Evolutionary conservation across 2,329 filamentous ascomycete genomes (phyloP).

Genomic region (Alternaria triticimaculans): DNA sequence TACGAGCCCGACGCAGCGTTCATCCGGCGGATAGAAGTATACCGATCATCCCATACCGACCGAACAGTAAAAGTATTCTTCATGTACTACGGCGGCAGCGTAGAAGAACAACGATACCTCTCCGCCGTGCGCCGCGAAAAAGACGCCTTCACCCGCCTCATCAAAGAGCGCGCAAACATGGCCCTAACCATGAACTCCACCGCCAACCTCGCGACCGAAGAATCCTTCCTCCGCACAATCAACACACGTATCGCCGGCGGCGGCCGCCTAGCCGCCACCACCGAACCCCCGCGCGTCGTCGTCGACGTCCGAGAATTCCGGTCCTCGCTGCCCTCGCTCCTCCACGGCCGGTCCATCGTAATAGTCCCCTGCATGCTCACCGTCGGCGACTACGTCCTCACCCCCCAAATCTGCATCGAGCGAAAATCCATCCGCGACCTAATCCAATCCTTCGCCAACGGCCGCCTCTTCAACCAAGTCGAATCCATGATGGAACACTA

Average conservation of each 20-base stretch:
- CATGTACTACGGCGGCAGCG: slow-evolving; percentile 92
- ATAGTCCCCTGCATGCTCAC: slow-evolving; percentile 95
- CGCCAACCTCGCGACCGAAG: slow-evolving; percentile 77
- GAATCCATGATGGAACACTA: slow-evolving; percentile 97
- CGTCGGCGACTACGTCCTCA: slow-evolving; percentile 94
- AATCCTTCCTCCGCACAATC: slow-evolving; percentile 90
- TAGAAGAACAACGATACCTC: slow-evolving; percentile 94
- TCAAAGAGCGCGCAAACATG: slow-evolving; percentile 94
- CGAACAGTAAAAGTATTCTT: slow-evolving; percentile 93
- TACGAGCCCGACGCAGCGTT: slow-evolving; percentile 96
- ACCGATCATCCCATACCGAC: slow-evolving; percentile 90
- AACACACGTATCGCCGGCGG: slow-evolving; percentile 97
- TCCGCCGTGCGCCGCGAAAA: slow-evolving; percentile 92
- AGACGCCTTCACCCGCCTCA: slow-evolving; percentile 91
- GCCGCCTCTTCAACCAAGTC: slow-evolving; percentile 87
- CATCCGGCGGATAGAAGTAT: slow-evolving; percentile 92
- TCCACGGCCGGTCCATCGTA: slow-evolving; percentile 87
- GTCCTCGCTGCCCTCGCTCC: slow-evolving; percentile 85
- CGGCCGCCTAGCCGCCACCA: slow-evolving; percentile 81
- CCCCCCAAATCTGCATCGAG: slow-evolving; percentile 89
- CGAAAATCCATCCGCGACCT: slow-evolving; percentile 92
- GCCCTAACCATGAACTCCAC: slow-evolving; percentile 78
- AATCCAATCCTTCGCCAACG: slow-evolving; percentile 89
- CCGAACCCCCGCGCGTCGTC: slow-evolving; percentile 86
- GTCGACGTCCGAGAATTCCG: slow-evolving; percentile 97